Evolutionary conservation across 495 filamentous ascomycete genomes (phyloP), one percentile per base, ranked within the genome.

Genomic region (Penicillium macrosclerotiorum): DNA sequence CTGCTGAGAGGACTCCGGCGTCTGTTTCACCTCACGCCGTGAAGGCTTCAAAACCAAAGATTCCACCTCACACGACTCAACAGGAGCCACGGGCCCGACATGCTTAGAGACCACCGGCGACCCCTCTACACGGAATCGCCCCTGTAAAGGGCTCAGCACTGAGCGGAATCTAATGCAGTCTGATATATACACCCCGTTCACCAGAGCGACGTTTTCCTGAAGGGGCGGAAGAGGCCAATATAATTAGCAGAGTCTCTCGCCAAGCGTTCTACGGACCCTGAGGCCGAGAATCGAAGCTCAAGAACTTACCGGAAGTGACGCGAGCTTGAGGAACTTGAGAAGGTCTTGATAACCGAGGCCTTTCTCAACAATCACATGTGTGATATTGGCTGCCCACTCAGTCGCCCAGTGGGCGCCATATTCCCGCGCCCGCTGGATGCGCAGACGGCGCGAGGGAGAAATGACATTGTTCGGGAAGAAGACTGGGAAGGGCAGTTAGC

Each of bases 381-480:
- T 90, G 5, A 85, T 64, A 44, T 63, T 55, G 0, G 65, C 50
- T 16, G 54, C 56, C 76, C 80, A 85, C 6, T 75, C 68, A 34
- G 59, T 75, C 17, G 75, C 64, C 79, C 86, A 87, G 5, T 60
- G 67, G 4, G 82, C 92, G 20, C 93, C 93, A 57, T 84, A 84
- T 53, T 92, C 84, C 43, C 80, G 75, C 0, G 85, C 83, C 61
- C 84, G 89, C 19, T 75, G 75, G 31, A 96, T 92, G 20, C 86
- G 82, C 19, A 85, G 54, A 42, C 77, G 78, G 16, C 92, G 78
- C 1, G 78, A 66, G 1, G 77, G 78, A 13, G 82, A 77, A 30
- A 85, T 73, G 51, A 90, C 83, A 49, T 86, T 82, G 46, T 91
- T 87, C 0, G 90, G 93, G 18, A 93, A 77, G 62, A 95, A 98